These are phyloP conservation scores for Kurtzmaniella fragi DNA, from an alignment of 805 yeast genomes.

Conservation along the genomic window DNA sequence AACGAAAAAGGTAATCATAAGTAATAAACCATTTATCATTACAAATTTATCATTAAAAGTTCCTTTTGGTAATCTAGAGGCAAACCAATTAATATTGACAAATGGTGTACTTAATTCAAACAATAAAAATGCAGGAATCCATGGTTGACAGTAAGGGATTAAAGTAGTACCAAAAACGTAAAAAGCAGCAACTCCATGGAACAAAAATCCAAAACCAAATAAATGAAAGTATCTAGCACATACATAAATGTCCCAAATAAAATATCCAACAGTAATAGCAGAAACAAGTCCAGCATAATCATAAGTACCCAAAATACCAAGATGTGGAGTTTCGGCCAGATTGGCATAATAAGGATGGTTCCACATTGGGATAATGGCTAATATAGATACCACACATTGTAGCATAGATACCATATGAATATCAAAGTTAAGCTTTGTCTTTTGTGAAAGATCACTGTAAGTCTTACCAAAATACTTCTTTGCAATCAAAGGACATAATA, in stretches of 20 bases:
- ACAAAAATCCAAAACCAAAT: conserved; percentile 76
- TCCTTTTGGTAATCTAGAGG: conserved; percentile 68
- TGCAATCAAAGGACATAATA: conserved; percentile 48
- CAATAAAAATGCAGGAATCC: conserved; percentile 75
- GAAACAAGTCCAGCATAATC: conserved; percentile 74
- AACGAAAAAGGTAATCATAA: conserved; percentile 66
- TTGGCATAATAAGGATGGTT: conserved; percentile 44
- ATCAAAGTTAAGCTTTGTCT: conserved; percentile 69
- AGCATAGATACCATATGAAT: conserved; percentile 87
- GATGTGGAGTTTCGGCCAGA: conserved; percentile 35
- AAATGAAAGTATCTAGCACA: conserved; percentile 58
- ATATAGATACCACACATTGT: conserved; percentile 67
- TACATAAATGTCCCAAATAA: conserved; percentile 80
- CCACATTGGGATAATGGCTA: conserved; percentile 59
- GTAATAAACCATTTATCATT: conserved; percentile 63
- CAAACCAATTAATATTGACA: conserved; percentile 91
- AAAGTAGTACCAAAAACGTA: conserved; percentile 63
- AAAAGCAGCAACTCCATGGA: conserved; percentile 81
- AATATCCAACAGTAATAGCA: conserved; percentile 77
- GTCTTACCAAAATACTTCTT: conserved; percentile 44
- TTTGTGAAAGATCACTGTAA: conserved; percentile 45
- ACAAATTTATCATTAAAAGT: conserved; percentile 51
- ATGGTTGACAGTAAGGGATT: conserved; percentile 72
- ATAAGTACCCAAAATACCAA: conserved; percentile 55
- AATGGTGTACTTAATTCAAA: conserved; percentile 93